A percentile compares a stretch with the other conserved stretches of the same genome.
These are phyloP conservation scores for Monosporascus sp. DNA, from an alignment of 2,329 filamentous ascomycete species.

Conservation along the genomic window DNA sequence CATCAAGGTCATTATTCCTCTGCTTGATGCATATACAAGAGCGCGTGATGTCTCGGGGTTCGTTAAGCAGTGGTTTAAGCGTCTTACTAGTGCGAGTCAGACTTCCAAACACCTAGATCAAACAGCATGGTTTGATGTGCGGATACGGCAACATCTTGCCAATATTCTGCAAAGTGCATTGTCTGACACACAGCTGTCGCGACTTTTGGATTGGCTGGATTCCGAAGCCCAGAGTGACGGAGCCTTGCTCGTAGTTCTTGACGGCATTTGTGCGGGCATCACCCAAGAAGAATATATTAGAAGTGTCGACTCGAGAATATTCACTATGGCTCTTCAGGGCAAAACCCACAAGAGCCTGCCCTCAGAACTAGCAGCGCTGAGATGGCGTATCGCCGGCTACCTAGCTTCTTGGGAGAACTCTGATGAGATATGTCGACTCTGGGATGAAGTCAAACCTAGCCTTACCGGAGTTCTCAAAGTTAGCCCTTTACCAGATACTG, in stretches of 20 bases:
- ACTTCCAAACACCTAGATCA: conserved; percentile 8
- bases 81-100: conserved; percentile 13
- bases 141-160: conserved; percentile 20
- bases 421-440: conserved; percentile 19
- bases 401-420: conserved; percentile 23
- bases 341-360: conserved; percentile 14
- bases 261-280: conserved; percentile 33
- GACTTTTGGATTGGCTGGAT: conserved; percentile 31
- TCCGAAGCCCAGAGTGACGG: conserved; percentile 16
- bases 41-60: conserved; percentile 36
- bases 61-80: conserved; percentile 32
- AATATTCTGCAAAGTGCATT: conserved; percentile 31
- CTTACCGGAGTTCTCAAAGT: conserved; percentile 22
- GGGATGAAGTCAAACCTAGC: conserved; percentile 17
- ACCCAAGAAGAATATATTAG: conserved; percentile 28
- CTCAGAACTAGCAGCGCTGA: conserved; percentile 18
- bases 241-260: conserved; percentile 30
- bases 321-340: conserved; percentile 26
- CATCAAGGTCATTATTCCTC: conserved; percentile 30
- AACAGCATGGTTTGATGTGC: conserved; percentile 22
- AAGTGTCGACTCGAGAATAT: conserved; percentile 26
- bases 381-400: conserved; percentile 23
- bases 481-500: conserved; percentile 11
- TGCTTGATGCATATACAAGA: conserved; percentile 35
- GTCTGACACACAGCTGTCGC: conserved; percentile 30